Evolutionary conservation across 202 grass and related monocot genomes (phyloP).

Genomic region (Eragrostis tef): DNA sequence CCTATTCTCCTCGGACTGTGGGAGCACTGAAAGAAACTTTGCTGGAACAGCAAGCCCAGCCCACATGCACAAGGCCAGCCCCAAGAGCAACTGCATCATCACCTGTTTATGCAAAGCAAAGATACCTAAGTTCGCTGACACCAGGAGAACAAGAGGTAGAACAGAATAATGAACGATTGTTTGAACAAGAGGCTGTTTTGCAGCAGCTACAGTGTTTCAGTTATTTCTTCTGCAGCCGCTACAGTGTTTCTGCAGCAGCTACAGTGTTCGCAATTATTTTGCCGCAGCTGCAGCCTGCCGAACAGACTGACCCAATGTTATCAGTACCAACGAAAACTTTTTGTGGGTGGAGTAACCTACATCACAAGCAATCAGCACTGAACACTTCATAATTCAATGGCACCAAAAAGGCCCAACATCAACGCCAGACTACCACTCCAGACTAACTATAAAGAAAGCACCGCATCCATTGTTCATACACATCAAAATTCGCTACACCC

Average conservation of each 20-base stretch:
- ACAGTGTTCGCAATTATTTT: neutral
- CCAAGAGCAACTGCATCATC: conserved; percentile 75
- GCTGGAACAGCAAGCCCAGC: conserved; percentile 72
- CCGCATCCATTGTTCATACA: conserved; percentile 3
- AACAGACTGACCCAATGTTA: too few species aligned
- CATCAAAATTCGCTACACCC: conserved; percentile 15
- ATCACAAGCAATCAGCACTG: neutral
- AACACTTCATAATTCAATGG: neutral
- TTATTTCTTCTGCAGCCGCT: too few species aligned
- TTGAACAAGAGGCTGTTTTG: too few species aligned
- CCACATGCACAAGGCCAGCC: conserved; percentile 76
- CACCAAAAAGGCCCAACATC: neutral
- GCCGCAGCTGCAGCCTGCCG: too few species aligned
- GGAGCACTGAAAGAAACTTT: conserved; percentile 76
- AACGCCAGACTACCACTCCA: neutral
- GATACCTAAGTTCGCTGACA: neutral
- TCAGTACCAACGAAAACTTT: neutral
- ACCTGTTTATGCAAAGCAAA: conserved; percentile 58
- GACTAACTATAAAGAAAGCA: neutral
- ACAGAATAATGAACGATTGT: neutral
- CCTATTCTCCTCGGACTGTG: conserved; percentile 95
- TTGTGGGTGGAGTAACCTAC: conserved; percentile 3
- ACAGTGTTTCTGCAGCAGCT: too few species aligned
- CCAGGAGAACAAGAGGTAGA: conserved; percentile 2
- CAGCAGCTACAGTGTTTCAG: too few species aligned